Conservation (phyloP, 495 filamentous ascomycete genomes). For the Neurospora africana region DNA sequence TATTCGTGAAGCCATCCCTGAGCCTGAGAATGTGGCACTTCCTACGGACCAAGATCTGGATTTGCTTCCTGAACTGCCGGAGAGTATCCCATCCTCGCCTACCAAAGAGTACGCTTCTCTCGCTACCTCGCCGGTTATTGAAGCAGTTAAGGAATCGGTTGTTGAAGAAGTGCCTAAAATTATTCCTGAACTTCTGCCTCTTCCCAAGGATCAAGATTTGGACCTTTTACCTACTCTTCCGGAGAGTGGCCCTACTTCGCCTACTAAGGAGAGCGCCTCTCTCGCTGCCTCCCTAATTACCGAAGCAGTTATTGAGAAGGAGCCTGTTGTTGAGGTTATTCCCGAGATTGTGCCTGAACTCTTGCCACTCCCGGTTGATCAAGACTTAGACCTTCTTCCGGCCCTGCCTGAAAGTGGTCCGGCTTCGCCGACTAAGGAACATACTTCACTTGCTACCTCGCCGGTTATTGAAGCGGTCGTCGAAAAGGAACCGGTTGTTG, state of each 20-base stretch:
- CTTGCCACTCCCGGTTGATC: not conserved
- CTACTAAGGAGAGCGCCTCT: too few relatives aligned
- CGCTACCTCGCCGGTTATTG: not conserved
- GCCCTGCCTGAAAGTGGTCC: too few relatives aligned
- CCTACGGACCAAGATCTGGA: not conserved
- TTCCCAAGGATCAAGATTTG: slow-evolving; percentile 8
- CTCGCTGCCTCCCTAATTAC: not conserved
- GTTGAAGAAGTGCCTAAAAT: not conserved
- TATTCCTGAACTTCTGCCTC: not conserved
- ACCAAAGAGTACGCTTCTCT: not conserved
- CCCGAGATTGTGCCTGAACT: not conserved
- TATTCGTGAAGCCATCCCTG: too few relatives aligned
- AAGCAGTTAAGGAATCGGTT: not conserved
- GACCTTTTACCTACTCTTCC: slow-evolving; percentile 12
- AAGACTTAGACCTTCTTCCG: too few relatives aligned
- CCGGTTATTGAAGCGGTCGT: not conserved
- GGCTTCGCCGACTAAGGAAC: too few relatives aligned
- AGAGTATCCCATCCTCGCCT: slow-evolving; percentile 1
- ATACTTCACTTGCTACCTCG: too few relatives aligned
- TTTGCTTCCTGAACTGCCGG: not conserved
- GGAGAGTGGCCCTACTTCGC: too few relatives aligned
- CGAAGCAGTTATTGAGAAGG: not conserved
- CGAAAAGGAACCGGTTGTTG: not conserved
- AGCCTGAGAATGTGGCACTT: not conserved
- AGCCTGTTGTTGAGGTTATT: too few relatives aligned